These are phyloP conservation scores for Celoporthe dispersa DNA, from an alignment of 2,329 filamentous ascomycete species.

Conservation along the genomic window DNA sequence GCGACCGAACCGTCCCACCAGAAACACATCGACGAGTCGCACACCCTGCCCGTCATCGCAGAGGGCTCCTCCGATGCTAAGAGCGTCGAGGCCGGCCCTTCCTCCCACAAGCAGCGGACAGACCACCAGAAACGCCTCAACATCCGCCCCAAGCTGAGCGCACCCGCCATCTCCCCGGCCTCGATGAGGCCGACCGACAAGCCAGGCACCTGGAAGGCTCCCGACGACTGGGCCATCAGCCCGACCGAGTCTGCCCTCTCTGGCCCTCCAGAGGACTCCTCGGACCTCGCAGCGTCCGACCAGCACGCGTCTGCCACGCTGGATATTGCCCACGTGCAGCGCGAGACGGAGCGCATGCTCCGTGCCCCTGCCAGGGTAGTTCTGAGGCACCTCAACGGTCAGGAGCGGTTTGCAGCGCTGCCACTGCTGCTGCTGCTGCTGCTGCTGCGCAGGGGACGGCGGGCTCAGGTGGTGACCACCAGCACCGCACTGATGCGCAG, in stretches of 20 bases:
- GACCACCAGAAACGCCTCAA: slow-evolving; percentile 34
- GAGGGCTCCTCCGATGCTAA: slow-evolving; percentile 11
- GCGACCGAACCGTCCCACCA: not conserved
- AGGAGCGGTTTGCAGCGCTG: slow-evolving; percentile 43
- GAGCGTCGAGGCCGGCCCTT: not conserved
- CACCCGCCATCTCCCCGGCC: slow-evolving; percentile 21
- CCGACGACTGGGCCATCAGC: slow-evolving; percentile 27
- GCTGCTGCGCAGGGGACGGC: not conserved
- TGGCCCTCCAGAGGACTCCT: not conserved
- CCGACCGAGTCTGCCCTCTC: slow-evolving; percentile 25
- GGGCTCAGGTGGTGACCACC: not conserved
- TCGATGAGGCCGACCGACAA: slow-evolving; percentile 19
- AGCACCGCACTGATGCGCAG: not conserved
- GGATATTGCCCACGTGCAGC: slow-evolving; percentile 49
- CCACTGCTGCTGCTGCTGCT: no score
- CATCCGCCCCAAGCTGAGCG: slow-evolving; percentile 35
- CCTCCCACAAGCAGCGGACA: slow-evolving; percentile 28
- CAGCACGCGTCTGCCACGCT: slow-evolving; percentile 34
- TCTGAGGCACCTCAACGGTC: slow-evolving; percentile 58
- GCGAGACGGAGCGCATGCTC: slow-evolving; percentile 60
- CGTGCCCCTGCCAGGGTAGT: slow-evolving; percentile 55
- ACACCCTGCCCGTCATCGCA: slow-evolving; percentile 15
- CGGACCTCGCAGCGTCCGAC: slow-evolving; percentile 8
- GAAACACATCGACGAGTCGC: slow-evolving; percentile 3
- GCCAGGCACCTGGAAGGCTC: slow-evolving; percentile 30